Evolutionary conservation across 2,329 filamentous ascomycete genomes (phyloP), one percentile per base, ranked within the genome.

Genomic region (Alternaria infectoria): DNA sequence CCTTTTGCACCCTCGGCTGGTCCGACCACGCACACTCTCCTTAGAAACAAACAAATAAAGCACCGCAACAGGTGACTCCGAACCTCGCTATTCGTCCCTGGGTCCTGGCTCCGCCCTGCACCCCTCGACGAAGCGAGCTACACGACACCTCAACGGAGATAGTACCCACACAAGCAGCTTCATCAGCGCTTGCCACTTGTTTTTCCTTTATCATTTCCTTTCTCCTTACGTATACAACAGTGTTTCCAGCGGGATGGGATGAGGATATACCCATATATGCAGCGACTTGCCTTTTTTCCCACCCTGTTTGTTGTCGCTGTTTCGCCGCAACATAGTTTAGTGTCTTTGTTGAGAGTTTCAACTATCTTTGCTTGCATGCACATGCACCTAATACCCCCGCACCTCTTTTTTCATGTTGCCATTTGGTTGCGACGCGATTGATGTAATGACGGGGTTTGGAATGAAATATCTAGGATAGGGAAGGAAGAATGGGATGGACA

Each of bases 51-150:
- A 36, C 68, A 60, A 64, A 58, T 66, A 59, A 66, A 64, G 77
- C 77, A 78, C 75, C 78, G 44, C 75, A 72, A 70, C 77, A 79
- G 77, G 77, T 79, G 77, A 77, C 74, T 71, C 75, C 77, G 77
- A 78, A 77, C 76, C 77, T 77, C 77, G 73, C 23, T 54, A 12
- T 44, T 44, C 52, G 32, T 54, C 52, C 23, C 52, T 40, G 49
- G 49, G 49, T 52, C 49, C 49, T 25, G 49, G 49, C 49, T 59
- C 47, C 5, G 49, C 49, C 49, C 19, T 52, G 49, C 30, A 58
- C 65, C 61, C 58, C 51, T 55, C 47, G 56, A 57, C 59, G 68
- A 68, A 67, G 61, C 74, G 76, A 77, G 77, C 74, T 74, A 74
- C 75, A 74, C 67, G 71, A 71, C 77, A 74, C 77, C 77, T 71